These are phyloP conservation scores for Aspergillus baeticus DNA, from an alignment of 495 filamentous ascomycete genomes.

Conservation along the genomic window DNA sequence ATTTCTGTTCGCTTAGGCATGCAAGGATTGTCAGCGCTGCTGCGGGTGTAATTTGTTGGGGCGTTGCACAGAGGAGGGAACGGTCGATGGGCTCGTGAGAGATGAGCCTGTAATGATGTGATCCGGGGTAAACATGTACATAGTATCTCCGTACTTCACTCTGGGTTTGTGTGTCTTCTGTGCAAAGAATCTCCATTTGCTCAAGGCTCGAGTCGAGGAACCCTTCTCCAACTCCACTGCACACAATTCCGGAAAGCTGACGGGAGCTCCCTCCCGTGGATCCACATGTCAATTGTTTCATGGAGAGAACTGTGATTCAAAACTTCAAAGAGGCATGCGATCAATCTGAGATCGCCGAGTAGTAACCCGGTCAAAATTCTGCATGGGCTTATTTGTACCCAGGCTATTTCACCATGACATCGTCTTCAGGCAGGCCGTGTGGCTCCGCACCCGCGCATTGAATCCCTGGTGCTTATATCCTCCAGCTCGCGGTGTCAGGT, in stretches of 20 bases:
- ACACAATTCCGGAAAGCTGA: neutral
- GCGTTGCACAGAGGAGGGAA: neutral
- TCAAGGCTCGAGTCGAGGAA: neutral
- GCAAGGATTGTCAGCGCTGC: slow-evolving; percentile 10
- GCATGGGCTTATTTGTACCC: neutral
- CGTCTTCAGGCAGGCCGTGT: neutral
- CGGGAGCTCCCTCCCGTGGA: slow-evolving; percentile 17
- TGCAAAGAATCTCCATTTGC: too few species aligned
- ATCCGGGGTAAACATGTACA: neutral
- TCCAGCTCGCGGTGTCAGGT: slow-evolving; percentile 1
- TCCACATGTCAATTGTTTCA: slow-evolving; percentile 12
- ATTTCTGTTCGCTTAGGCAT: slow-evolving; percentile 9
- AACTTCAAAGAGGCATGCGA: neutral
- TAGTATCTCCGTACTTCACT: neutral
- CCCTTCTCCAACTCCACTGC: neutral
- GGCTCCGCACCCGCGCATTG: neutral
- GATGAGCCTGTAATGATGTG: too few species aligned
- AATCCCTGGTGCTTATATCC: slow-evolving; percentile 3
- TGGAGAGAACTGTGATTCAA: neutral
- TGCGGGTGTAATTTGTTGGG: neutral
- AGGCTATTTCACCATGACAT: slow-evolving; percentile 1
- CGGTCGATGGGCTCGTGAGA: too few species aligned
- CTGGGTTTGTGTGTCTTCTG: neutral
- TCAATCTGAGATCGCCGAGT: neutral
- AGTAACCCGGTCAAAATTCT: neutral